A percentile compares a stretch with the other conserved stretches of the same genome.
These are phyloP conservation scores for Cyanodermella asteris DNA, from an alignment of 2,329 filamentous ascomycete genomes.

Conservation along the genomic window DNA sequence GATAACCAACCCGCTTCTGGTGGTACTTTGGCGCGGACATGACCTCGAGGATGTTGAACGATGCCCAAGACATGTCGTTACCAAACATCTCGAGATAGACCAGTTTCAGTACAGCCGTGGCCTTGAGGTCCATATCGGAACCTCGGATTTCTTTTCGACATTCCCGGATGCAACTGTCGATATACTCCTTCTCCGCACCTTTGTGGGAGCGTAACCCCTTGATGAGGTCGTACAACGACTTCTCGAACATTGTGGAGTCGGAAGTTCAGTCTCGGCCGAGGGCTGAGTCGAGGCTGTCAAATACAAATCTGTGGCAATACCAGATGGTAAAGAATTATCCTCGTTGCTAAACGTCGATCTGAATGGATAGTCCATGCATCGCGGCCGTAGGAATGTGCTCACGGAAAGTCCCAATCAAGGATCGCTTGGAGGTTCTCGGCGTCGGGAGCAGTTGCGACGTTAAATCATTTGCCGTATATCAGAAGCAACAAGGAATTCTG, in stretches of 20 bases:
- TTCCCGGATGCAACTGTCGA: slow-evolving; percentile 82
- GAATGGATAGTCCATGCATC: no score
- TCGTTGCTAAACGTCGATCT: no score
- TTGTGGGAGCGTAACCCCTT: slow-evolving; percentile 88
- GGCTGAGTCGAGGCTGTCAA: no score
- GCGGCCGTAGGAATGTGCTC: no score
- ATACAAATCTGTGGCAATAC: no score
- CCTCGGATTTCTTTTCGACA: slow-evolving; percentile 80
- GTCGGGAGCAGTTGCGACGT: no score
- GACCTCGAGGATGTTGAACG: slow-evolving; percentile 94
- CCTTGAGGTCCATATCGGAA: slow-evolving; percentile 94
- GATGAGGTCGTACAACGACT: slow-evolving; percentile 97
- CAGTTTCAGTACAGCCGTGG: slow-evolving; percentile 83
- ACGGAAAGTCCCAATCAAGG: no score
- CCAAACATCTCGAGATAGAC: slow-evolving; percentile 98
- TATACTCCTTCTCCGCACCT: slow-evolving; percentile 84
- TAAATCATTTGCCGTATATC: no score
- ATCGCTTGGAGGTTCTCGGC: no score
- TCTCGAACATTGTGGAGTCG: slow-evolving; percentile 72
- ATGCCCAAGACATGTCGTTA: slow-evolving; percentile 98
- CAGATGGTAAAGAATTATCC: no score
- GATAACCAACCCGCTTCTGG: slow-evolving; percentile 86
- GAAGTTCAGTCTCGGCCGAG: no score
- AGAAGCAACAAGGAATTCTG: no score
- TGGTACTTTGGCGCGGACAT: slow-evolving; percentile 92